These are phyloP conservation scores for Guyanaporus albipodus DNA, from an alignment of 768 basidiomycete genomes.

Conservation along the genomic window DNA sequence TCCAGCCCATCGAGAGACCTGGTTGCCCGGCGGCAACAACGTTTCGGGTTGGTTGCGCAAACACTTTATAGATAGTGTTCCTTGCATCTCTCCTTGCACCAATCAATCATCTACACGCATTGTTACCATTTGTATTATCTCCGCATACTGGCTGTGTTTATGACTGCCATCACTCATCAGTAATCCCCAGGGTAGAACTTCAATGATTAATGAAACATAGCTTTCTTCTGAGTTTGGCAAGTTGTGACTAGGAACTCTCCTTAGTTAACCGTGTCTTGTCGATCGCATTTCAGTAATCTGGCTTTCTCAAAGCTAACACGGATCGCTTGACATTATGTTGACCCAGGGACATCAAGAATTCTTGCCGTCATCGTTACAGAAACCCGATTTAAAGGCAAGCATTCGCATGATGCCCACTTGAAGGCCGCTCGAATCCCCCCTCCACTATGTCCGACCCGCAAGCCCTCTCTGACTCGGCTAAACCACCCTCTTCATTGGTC, in stretches of 20 bases:
- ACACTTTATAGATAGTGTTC: conserved; percentile 5
- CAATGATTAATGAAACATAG: neutral
- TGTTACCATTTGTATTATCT: conserved; percentile 24
- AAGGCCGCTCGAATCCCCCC: no score
- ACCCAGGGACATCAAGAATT: no score
- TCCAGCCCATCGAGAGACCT: conserved; percentile 48
- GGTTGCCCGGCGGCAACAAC: conserved; percentile 38
- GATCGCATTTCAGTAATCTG: no score
- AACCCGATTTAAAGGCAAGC: neutral
- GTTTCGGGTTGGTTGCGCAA: conserved; percentile 19
- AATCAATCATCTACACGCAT: conserved; percentile 21
- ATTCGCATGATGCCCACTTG: no score
- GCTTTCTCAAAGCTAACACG: no score
- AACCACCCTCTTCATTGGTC: neutral
- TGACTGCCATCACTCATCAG: conserved; percentile 3
- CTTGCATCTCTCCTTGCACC: conserved; percentile 9
- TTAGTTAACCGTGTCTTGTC: no score
- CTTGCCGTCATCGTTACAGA: no score
- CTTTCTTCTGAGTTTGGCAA: no score
- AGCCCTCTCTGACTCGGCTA: neutral
- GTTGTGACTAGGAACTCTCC: no score
- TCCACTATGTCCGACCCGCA: neutral
- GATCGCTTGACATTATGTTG: no score
- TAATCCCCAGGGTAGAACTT: conserved; percentile 2
- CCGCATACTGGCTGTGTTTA: conserved; percentile 24